phyloP scores from a whole-genome alignment of 306 rosid genomes.

The Quercus dentata region DNA sequence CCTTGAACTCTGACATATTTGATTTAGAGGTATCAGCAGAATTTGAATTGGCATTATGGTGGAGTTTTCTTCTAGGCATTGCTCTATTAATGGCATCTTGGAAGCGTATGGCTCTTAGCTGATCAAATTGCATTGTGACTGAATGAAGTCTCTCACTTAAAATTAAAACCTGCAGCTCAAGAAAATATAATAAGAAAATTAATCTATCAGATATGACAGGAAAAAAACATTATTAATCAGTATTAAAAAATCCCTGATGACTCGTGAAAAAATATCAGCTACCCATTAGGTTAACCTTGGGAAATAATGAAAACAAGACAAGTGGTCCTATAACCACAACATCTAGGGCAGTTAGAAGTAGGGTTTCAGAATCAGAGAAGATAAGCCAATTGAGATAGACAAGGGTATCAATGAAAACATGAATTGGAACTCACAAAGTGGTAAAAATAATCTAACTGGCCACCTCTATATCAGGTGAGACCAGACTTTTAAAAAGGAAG shows the following conservation, averaged over 20 bases:
- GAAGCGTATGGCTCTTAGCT: constrained; percentile 87
- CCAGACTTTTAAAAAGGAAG: not conserved
- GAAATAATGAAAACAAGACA: not conserved
- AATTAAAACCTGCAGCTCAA: constrained; percentile 59
- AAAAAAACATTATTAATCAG: not conserved
- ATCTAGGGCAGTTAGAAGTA: not conserved
- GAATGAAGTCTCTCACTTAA: constrained; percentile 90
- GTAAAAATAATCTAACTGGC: not conserved
- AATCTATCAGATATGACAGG: constrained; percentile 13
- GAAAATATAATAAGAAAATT: constrained; percentile 6
- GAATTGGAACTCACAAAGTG: not conserved
- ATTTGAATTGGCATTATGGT: constrained; percentile 36
- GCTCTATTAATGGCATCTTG: constrained; percentile 81
- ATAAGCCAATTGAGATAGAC: not conserved
- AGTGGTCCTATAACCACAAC: not conserved
- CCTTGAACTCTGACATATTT: constrained; percentile 36
- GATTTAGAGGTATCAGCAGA: constrained; percentile 42
- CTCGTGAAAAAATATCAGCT: not conserved
- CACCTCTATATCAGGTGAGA: not conserved
- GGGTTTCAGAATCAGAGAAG: not conserved
- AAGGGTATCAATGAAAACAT: not conserved
- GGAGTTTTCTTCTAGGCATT: constrained; percentile 70
- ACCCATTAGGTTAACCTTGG: no score
- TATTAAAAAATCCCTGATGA: not conserved
- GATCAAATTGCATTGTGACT: constrained; percentile 81